A percentile compares a stretch with the other conserved stretches of the same genome.
Evolutionary conservation across 805 yeast species (phyloP).

Genomic region (Kurtzmaniella cleridarum): DNA sequence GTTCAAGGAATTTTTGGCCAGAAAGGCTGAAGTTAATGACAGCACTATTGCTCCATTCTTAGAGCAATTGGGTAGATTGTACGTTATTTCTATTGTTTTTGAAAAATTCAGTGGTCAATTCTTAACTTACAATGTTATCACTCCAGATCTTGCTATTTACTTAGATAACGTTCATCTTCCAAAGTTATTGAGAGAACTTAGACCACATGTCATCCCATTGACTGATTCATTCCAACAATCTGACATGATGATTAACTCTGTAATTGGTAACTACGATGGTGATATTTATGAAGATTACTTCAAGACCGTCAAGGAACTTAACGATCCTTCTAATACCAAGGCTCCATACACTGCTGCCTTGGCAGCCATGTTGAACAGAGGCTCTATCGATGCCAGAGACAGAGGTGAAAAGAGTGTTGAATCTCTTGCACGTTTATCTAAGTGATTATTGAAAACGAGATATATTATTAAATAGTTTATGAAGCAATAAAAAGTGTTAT

Average conservation of each 20-base stretch:
- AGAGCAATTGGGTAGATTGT: conserved; percentile 27
- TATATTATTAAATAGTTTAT: background rate
- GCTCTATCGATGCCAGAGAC: conserved; percentile 29
- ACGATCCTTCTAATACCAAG: conserved; percentile 28
- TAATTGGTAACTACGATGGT: conserved; percentile 39
- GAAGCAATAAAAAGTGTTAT: too few species aligned
- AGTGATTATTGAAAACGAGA: conserved; percentile 6
- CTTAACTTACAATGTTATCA: conserved; percentile 30
- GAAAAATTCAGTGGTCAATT: conserved; percentile 33
- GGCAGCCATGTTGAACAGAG: conserved; percentile 38
- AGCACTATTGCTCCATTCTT: conserved; percentile 24
- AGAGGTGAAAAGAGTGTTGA: conserved; percentile 33
- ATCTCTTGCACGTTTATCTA: conserved; percentile 26
- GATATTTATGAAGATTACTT: conserved; percentile 41
- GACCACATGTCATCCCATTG: conserved; percentile 37
- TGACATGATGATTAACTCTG: conserved; percentile 38
- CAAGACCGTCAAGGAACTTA: conserved; percentile 26
- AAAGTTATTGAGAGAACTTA: conserved; percentile 26
- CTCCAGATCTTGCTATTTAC: conserved; percentile 22
- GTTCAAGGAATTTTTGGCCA: conserved; percentile 24
- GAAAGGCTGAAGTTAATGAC: conserved; percentile 18
- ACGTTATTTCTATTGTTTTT: conserved; percentile 26
- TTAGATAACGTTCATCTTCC: conserved; percentile 24
- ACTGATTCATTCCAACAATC: conserved; percentile 41
- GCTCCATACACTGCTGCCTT: conserved; percentile 37